Base-by-base conservation (phyloP, 441 rosid genomes). In the Aquilaria agallochum region DNA sequence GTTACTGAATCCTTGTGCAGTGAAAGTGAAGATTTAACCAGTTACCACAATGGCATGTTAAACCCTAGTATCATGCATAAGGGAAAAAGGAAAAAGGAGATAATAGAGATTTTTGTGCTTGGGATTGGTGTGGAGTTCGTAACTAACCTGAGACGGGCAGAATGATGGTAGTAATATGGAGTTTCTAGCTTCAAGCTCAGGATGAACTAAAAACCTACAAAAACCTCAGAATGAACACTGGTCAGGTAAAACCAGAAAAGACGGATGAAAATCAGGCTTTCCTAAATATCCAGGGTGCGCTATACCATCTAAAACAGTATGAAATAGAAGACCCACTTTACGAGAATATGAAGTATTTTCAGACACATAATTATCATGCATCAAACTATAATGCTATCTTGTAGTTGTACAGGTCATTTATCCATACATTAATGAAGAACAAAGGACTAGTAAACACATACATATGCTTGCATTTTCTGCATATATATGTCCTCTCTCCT, bases 181-280 rank as follows among this genome's bases (percentile, higher is more conserved):
- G 72, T 89, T 92, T 62, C 92, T 92, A 14, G 91, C 82, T 73
- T 92, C 99, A 78, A 95, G 74, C 83, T 92, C 97, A 62, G 99
- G 99, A 67, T 79, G 78, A 74, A 92, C 81, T 2, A 77, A 81
- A 77, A 95, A 95, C 81, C 99, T 95, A 68, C 71, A 56, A 66
- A 60, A 33, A 79, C 47, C 5, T 36, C 42, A 36, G 6, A 36
- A 36, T 36, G 42, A 36, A 36, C 4, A 7, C 42, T 4, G 2
- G 4, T 36, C 20, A 20, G 20, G 20, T 20, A 20, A 20, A 36
- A 3, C 42, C 42, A 36, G 42, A 36, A 36, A 36, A 36, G 8
- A 36, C 0, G 7, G 7, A 36, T 7, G 5, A 36, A 36, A 36
- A 36, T 36, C 42, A 36, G 42, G 42, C 42, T 36, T 36, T 36